phyloP scores from a whole-genome alignment of 1,284 basidiomycete species.

The Cryptococcus amylolentus region DNA sequence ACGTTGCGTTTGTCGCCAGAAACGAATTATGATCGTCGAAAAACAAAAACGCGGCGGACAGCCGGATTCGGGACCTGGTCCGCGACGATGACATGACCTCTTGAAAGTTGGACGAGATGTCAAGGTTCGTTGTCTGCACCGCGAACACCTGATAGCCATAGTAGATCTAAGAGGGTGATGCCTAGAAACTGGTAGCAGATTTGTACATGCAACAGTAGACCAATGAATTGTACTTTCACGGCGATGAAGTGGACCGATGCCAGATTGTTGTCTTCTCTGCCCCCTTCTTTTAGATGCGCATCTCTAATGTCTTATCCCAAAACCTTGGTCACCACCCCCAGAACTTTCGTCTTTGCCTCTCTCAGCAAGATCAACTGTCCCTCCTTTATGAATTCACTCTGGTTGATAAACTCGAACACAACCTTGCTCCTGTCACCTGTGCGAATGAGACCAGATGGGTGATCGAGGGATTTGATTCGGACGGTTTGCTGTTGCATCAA shows the following conservation, averaged over 20 bases:
- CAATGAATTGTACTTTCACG: background rate
- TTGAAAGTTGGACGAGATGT: no score
- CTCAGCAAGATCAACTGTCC: constrained; percentile 88
- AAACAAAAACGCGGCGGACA: no score
- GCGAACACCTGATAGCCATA: no score
- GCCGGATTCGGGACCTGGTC: no score
- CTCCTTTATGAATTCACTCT: constrained; percentile 83
- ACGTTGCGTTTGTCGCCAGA: no score
- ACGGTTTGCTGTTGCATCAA: constrained; percentile 68
- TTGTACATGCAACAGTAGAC: no score
- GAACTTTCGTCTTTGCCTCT: constrained; percentile 87
- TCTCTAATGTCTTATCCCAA: constrained; percentile 15
- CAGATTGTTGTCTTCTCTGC: no score
- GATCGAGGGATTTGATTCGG: constrained; percentile 79
- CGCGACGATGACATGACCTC: no score
- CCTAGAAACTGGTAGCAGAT: no score
- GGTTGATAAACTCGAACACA: constrained; percentile 75
- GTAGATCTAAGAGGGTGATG: no score
- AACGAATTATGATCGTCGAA: no score
- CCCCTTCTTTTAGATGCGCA: background rate
- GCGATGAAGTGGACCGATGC: background rate
- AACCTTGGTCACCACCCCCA: constrained; percentile 44
- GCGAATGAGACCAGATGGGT: constrained; percentile 76
- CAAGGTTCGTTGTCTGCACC: no score
- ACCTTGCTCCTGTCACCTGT: constrained; percentile 88